Percentiles rank a stretch among this genome's conserved stretches.
Conservation (phyloP, 768 basidiomycete species). For the Pleurotus citrinopileatus region DNA sequence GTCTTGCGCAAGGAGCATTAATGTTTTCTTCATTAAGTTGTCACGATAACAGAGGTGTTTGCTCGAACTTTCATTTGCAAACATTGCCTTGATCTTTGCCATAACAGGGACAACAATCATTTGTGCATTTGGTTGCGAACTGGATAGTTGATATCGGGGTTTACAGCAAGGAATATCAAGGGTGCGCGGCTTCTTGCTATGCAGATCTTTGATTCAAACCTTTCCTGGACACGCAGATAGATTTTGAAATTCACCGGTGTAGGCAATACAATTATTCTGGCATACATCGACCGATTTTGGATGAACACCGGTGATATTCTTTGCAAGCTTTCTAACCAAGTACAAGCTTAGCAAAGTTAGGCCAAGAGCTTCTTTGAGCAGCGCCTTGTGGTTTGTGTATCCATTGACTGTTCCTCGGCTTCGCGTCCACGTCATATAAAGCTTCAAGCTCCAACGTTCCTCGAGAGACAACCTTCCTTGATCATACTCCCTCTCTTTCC, state of each 20-base stretch:
- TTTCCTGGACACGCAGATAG: constrained; percentile 15
- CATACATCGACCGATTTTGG: constrained; percentile 21
- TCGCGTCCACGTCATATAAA: constrained; percentile 21
- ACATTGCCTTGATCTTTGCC: constrained; percentile 23
- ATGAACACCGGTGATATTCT: constrained; percentile 14
- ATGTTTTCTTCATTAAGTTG: constrained; percentile 15
- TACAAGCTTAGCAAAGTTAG: constrained; percentile 18
- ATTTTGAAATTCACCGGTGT: constrained; percentile 18
- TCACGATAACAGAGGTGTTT: constrained; percentile 21
- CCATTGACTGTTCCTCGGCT: constrained; percentile 23
- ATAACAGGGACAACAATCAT: constrained; percentile 20
- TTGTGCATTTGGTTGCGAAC: constrained; percentile 19
- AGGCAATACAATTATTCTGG: constrained; percentile 23
- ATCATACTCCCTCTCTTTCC: not conserved
- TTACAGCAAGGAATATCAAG: constrained; percentile 14
- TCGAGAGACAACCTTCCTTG: constrained; percentile 3
- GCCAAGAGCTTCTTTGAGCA: constrained; percentile 18
- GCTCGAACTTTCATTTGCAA: constrained; percentile 25
- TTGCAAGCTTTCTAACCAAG: constrained; percentile 16
- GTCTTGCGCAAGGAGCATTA: constrained; percentile 17
- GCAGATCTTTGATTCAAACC: not conserved
- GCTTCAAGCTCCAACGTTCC: constrained; percentile 16
- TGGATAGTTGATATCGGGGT: constrained; percentile 11
- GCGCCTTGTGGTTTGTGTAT: constrained; percentile 16
- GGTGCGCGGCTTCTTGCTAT: not conserved